Evolutionary conservation across 805 yeast species (phyloP).

Genomic region (Ogataea degrootiae): DNA sequence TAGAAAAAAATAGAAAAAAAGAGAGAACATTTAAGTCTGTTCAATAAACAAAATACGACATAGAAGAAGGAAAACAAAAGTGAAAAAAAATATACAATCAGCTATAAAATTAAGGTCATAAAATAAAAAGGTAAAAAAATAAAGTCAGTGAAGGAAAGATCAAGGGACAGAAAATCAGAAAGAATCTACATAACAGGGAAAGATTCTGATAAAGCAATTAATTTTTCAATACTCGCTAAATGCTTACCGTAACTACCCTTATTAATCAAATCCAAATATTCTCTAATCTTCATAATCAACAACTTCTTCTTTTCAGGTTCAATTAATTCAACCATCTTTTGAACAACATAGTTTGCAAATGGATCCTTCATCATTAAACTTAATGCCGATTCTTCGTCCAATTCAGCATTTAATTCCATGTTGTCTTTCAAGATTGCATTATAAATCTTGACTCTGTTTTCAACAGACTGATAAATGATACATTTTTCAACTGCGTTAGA

Average conservation of each 20-base stretch:
- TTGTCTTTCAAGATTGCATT: constrained; percentile 61
- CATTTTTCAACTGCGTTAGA: constrained; percentile 96
- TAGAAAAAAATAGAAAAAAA: too few relatives aligned
- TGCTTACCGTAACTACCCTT: constrained; percentile 75
- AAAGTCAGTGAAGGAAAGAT: background rate
- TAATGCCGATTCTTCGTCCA: constrained; percentile 65
- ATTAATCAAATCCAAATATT: constrained; percentile 70
- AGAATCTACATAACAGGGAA: constrained; percentile 10
- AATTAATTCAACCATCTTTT: constrained; percentile 82
- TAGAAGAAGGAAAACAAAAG: too few relatives aligned
- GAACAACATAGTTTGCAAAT: constrained; percentile 95
- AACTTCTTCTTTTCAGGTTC: constrained; percentile 63
- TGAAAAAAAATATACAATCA: too few relatives aligned
- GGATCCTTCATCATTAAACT: constrained; percentile 96
- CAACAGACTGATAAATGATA: constrained; percentile 62
- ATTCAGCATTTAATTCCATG: constrained; percentile 34
- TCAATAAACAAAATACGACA: too few relatives aligned
- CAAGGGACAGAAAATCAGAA: background rate
- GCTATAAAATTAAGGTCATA: too few relatives aligned
- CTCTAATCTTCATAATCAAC: constrained; percentile 70
- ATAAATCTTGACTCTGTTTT: constrained; percentile 59
- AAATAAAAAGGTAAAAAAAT: background rate
- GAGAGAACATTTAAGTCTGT: too few relatives aligned
- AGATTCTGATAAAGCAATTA: constrained; percentile 52
- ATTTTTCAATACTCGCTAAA: constrained; percentile 74